phyloP scores from a whole-genome alignment of 83 land plant genomes.

The Larix sibirica region DNA sequence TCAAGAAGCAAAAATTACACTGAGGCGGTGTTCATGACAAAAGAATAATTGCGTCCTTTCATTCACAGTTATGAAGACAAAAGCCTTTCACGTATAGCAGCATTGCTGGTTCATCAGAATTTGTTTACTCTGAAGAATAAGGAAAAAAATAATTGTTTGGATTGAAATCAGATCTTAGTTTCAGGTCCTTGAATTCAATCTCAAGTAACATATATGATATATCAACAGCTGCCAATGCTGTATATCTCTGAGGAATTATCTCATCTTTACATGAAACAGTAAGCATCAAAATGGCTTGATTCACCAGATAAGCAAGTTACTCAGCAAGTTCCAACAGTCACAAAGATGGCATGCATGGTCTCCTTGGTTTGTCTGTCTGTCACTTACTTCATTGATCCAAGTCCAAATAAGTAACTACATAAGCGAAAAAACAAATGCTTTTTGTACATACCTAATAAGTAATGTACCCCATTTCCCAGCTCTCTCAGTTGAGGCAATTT shows the following conservation, averaged over 20 bases:
- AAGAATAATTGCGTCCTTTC: constrained; percentile 4
- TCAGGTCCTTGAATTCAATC: constrained; percentile 9
- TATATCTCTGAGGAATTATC: neutral
- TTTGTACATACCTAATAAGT: constrained; percentile 13
- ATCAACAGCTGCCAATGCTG: neutral
- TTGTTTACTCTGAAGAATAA: constrained; percentile 1
- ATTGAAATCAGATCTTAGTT: neutral
- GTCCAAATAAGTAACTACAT: constrained; percentile 12
- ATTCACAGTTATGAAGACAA: neutral
- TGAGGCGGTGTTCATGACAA: neutral
- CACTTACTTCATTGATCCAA: constrained; percentile 7
- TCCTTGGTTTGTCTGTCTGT: neutral
- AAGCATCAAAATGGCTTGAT: constrained; percentile 9
- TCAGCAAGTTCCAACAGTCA: neutral
- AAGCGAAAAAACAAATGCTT: neutral
- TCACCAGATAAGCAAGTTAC: neutral
- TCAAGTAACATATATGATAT: neutral
- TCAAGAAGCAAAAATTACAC: neutral
- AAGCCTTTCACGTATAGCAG: constrained; percentile 11
- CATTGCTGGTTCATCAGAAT: constrained; percentile 10
- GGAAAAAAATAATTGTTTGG: neutral
- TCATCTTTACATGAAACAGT: neutral
- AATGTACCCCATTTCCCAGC: neutral
- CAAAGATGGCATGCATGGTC: neutral
- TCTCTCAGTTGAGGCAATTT: neutral